Percentiles rank a stretch among this genome's conserved stretches.
Evolutionary conservation across 2,329 filamentous ascomycete species (phyloP).

Genomic region (Venturia oleaginea): DNA sequence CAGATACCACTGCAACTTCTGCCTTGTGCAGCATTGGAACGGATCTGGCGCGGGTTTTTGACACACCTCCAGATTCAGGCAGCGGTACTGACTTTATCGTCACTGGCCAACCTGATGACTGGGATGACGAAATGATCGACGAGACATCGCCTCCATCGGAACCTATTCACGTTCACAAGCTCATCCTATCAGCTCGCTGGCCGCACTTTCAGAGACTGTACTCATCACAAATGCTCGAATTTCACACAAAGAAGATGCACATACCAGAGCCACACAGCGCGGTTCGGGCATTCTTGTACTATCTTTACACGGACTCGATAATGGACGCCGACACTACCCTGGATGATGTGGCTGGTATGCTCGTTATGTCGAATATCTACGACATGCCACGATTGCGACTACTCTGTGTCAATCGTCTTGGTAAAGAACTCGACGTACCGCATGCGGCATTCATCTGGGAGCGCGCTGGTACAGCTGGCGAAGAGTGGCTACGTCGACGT

Average conservation of each 20-base stretch:
- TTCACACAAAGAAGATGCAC: constrained; percentile 94
- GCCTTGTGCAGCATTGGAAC: constrained; percentile 61
- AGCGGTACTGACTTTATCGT: constrained; percentile 87
- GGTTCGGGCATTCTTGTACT: constrained; percentile 90
- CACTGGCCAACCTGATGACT: constrained; percentile 72
- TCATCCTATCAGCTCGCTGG: constrained; percentile 92
- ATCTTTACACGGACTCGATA: constrained; percentile 94
- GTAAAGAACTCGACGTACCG: constrained; percentile 85
- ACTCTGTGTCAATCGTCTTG: constrained; percentile 81
- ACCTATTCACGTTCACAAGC: constrained; percentile 88
- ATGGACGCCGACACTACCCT: constrained; percentile 47
- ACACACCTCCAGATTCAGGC: constrained; percentile 71
- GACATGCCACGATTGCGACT: constrained; percentile 89
- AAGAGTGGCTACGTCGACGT: constrained; percentile 87
- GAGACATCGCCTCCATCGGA: constrained; percentile 48
- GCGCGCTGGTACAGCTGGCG: constrained; percentile 77
- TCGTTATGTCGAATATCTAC: constrained; percentile 97
- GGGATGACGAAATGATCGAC: constrained; percentile 59
- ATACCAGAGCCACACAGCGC: constrained; percentile 93
- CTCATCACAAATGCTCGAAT: constrained; percentile 91
- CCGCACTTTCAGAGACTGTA: constrained; percentile 92
- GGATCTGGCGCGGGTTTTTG: constrained; percentile 80
- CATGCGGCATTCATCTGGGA: constrained; percentile 97
- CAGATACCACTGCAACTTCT: constrained; percentile 44
- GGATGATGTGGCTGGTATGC: constrained; percentile 80